These are phyloP conservation scores for Phoma sp. DNA, from an alignment of 2,329 filamentous ascomycete species.

Conservation along the genomic window DNA sequence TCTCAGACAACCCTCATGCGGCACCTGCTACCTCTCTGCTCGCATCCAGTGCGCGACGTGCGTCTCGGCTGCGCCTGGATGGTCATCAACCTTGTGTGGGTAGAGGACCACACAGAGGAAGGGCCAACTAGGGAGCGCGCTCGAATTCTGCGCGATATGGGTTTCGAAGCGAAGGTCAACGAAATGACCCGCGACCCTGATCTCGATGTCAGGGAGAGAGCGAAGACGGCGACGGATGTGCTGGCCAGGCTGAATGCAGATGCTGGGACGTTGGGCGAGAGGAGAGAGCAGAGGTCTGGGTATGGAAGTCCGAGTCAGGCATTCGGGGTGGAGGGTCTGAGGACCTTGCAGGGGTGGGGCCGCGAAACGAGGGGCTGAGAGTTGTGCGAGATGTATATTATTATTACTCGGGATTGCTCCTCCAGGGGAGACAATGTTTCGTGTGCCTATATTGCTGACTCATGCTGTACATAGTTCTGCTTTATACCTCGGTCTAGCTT, in stretches of 20 bases:
- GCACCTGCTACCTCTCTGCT: slow-evolving; percentile 74
- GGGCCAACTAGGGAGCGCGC: slow-evolving; percentile 70
- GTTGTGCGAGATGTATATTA: background rate
- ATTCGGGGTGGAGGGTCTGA: slow-evolving; percentile 17
- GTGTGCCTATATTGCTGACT: too few species aligned
- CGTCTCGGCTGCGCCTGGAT: slow-evolving; percentile 82
- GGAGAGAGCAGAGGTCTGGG: slow-evolving; percentile 7
- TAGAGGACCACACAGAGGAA: slow-evolving; percentile 74
- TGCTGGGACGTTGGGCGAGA: background rate
- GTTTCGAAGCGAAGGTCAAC: slow-evolving; percentile 70
- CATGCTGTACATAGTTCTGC: too few species aligned
- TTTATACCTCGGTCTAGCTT: too few species aligned
- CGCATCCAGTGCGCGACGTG: slow-evolving; percentile 74
- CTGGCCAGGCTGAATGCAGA: slow-evolving; percentile 33
- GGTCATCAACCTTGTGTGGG: slow-evolving; percentile 82
- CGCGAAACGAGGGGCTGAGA: slow-evolving; percentile 23
- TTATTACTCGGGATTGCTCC: too few species aligned
- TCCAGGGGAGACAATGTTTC: too few species aligned
- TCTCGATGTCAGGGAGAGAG: slow-evolving; percentile 81
- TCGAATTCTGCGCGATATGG: slow-evolving; percentile 70
- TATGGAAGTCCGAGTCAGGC: slow-evolving; percentile 16
- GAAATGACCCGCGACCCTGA: slow-evolving; percentile 71
- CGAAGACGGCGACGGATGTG: slow-evolving; percentile 78
- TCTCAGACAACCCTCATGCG: slow-evolving; percentile 77
- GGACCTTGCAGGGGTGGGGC: slow-evolving; percentile 24